phyloP scores from a whole-genome alignment of 768 basidiomycete species.

The Suillus weaverae region DNA sequence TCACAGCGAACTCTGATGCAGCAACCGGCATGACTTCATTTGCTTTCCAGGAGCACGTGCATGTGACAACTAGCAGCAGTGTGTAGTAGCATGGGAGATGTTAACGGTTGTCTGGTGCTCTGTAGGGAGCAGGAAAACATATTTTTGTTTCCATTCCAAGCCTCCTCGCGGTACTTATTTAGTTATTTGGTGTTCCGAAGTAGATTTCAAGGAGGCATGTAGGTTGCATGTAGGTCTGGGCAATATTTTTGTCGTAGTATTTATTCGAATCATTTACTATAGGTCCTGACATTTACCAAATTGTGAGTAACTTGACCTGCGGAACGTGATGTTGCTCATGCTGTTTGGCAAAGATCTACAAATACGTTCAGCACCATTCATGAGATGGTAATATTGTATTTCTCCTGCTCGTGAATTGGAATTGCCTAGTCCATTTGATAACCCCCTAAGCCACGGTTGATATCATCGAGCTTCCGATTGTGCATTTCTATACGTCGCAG shows the following conservation, averaged over 20 bases:
- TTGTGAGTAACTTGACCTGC: slow-evolving; percentile 68
- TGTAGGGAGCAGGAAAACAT: neutral
- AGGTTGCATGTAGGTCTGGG: too few relatives aligned
- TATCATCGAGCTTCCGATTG: slow-evolving; percentile 75
- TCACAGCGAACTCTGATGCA: neutral
- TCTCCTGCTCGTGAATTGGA: slow-evolving; percentile 74
- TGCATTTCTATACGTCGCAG: slow-evolving; percentile 57
- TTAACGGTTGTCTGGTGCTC: neutral
- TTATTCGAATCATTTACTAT: too few relatives aligned
- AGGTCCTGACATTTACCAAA: slow-evolving; percentile 58
- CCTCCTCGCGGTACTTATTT: too few relatives aligned
- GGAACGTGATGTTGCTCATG: slow-evolving; percentile 49
- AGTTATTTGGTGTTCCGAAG: too few relatives aligned
- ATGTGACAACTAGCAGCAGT: neutral
- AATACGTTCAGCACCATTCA: neutral
- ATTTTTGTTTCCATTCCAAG: too few relatives aligned
- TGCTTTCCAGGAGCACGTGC: neutral
- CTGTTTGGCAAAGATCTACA: slow-evolving; percentile 59
- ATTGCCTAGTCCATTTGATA: slow-evolving; percentile 89
- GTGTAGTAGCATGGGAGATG: neutral
- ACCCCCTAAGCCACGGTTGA: slow-evolving; percentile 83
- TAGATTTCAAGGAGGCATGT: too few relatives aligned
- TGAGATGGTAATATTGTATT: neutral
- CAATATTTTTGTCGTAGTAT: too few relatives aligned
- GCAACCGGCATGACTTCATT: neutral